Evolutionary conservation across 352 stramenopile species (phyloP).

Genomic region (Phytophthora sp.): DNA sequence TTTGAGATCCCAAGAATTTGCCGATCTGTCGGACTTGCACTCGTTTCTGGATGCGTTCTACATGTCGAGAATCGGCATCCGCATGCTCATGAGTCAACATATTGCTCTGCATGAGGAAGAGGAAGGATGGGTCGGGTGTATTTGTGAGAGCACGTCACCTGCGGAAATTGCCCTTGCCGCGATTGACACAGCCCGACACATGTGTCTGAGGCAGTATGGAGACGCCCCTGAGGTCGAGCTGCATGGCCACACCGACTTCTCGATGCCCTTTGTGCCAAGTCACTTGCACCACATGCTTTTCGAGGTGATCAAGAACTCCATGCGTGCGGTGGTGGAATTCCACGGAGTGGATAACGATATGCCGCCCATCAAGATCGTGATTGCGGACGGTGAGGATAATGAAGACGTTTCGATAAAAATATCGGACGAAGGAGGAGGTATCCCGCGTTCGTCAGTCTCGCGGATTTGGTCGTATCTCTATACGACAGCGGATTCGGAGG

Average conservation of each 20-base stretch:
- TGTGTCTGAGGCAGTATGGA: conserved; percentile 99
- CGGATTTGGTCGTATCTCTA: conserved; percentile 99
- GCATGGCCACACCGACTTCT: conserved; percentile 97
- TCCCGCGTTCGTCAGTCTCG: conserved; percentile 97
- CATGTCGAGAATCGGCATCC: conserved; percentile 99
- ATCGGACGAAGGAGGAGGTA: conserved; percentile 99
- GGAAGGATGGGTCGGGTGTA: conserved; percentile 91
- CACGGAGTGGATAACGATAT: conserved; percentile 98
- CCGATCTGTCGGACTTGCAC: conserved; percentile 95
- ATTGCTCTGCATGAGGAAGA: conserved; percentile 95
- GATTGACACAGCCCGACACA: conserved; percentile 98
- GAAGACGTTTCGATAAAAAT: conserved; percentile 99
- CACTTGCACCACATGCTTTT: conserved; percentile 99
- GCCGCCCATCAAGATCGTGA: conserved; percentile 99
- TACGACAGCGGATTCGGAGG: conserved; percentile 97
- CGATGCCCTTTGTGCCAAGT: conserved; percentile 97
- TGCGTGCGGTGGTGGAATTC: conserved; percentile 98
- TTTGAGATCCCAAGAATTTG: conserved; percentile 80
- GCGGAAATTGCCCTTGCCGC: conserved; percentile 96
- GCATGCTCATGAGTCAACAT: conserved; percentile 99
- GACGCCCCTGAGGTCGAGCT: conserved; percentile 99
- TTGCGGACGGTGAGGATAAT: conserved; percentile 99
- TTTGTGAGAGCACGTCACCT: conserved; percentile 96
- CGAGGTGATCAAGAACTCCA: conserved; percentile 99
- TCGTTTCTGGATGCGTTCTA: conserved; percentile 99